Base-by-base conservation (phyloP, 2,329 filamentous ascomycete genomes). In the Diaporthe citriasiana region DNA sequence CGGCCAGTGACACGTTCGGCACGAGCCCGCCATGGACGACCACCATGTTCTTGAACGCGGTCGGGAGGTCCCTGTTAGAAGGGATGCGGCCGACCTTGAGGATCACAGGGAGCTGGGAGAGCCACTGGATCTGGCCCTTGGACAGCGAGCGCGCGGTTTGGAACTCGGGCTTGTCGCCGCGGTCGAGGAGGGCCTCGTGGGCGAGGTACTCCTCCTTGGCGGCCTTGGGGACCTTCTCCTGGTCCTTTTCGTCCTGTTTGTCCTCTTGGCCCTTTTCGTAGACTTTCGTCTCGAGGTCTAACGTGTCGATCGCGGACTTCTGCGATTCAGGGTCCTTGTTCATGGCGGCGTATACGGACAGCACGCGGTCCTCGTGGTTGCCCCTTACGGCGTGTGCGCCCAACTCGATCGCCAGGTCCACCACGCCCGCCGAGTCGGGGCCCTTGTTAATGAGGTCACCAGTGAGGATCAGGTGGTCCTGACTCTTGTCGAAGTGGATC, bases 1-100 rank as follows among this genome's bases (percentile, higher is more conserved):
- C 85, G 59, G 92, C 87, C 19, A 97, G 86, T 0, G 89, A 82
- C 0, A 97, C 84, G 7, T 92, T 93, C 0, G 96, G 94, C 0
- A 97, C 92, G 2, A 98, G 87, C 0, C 97, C 97, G 0, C 91
- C 96, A 84, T 98, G 97, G 9, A 95, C 96, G 68, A 95, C 92
- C 7, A 93, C 87, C 6, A 97, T 87, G 73, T 92, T 87, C 47
- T 92, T 89, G 81, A 76, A 80, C 78, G 38, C 76, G 75, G 69
- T 75, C 25, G 70, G 45, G 25, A 30, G 27, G 53, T 27, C 53
- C 25, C 12, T 33, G 40, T 33, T 57, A 10, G 38, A 45, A 27
- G 87, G 85, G 47, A 95, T 83, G 19, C 85, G 80, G n/a, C 94
- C 93, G 42, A 95, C 85, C 73, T 90, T 88, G 66, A 98, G 85